A percentile compares a stretch with the other conserved stretches of the same genome.
Evolutionary conservation across 345 rosid genomes (phyloP).

Genomic region (Abelmoschus esculentus): DNA sequence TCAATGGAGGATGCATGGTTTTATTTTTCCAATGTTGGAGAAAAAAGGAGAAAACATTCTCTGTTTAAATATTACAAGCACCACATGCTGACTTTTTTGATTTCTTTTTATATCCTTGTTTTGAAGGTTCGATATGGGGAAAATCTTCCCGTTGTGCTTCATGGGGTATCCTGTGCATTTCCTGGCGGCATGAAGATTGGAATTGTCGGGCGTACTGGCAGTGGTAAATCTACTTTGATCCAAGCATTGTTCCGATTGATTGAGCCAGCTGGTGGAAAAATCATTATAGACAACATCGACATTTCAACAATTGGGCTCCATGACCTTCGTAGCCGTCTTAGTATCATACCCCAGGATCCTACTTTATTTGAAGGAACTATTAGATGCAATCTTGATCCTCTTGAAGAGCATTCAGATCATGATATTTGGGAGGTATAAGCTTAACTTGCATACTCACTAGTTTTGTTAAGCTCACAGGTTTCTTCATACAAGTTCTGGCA

Average conservation of each 20-base stretch:
- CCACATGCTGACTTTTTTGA: slow-evolving; percentile 12
- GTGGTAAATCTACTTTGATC: slow-evolving; percentile 95
- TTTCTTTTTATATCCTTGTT: slow-evolving; percentile 10
- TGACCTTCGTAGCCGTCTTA: slow-evolving; percentile 86
- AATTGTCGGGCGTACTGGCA: slow-evolving; percentile 97
- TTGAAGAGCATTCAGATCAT: slow-evolving; percentile 84
- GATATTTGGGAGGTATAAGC: slow-evolving; percentile 77
- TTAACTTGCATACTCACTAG: background rate
- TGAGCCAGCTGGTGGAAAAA: slow-evolving; percentile 78
- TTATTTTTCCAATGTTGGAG: background rate
- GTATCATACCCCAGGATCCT: slow-evolving; percentile 99
- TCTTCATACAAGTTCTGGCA: too few relatives aligned
- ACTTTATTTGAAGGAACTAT: slow-evolving; percentile 94
- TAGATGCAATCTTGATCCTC: slow-evolving; percentile 92
- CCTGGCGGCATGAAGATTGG: slow-evolving; percentile 98
- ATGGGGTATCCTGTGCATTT: slow-evolving; percentile 68
- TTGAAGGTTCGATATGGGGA: slow-evolving; percentile 88
- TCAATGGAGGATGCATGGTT: background rate
- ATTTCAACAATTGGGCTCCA: slow-evolving; percentile 87
- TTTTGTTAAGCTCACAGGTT: too few relatives aligned
- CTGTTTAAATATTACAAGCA: background rate
- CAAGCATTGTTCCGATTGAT: slow-evolving; percentile 95
- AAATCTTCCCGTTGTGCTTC: slow-evolving; percentile 93
- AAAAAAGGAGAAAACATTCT: background rate
- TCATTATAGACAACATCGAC: slow-evolving; percentile 88